Evolutionary conservation across 805 yeast genomes (phyloP).

Genomic region (Cyberlindnera saturnus): DNA sequence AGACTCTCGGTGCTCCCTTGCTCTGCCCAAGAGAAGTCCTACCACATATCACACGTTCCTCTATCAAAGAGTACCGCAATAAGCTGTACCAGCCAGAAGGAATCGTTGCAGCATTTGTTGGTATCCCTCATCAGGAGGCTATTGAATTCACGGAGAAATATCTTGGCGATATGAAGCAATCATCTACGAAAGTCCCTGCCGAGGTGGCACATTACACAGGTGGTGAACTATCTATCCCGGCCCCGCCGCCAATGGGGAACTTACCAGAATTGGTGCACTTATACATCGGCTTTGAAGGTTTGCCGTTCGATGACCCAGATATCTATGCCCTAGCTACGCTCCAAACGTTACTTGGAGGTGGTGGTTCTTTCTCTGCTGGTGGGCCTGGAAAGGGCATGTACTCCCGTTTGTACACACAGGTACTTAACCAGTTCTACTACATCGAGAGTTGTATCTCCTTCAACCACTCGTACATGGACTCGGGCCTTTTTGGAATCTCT

Average conservation of each 20-base stretch:
- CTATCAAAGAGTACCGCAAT: conserved; percentile 55
- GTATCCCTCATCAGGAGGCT: conserved; percentile 69
- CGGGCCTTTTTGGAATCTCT: conserved; percentile 87
- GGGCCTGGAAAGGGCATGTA: conserved; percentile 99
- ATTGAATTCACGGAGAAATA: conserved; percentile 53
- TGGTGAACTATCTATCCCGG: conserved; percentile 49
- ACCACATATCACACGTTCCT: conserved; percentile 43
- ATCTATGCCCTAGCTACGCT: conserved; percentile 85
- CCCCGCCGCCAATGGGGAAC: conserved; percentile 42
- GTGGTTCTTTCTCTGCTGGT: conserved; percentile 96
- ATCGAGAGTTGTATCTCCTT: conserved; percentile 85
- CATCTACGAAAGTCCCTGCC: conserved; percentile 23
- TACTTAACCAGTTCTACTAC: conserved; percentile 84
- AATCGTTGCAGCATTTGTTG: conserved; percentile 81
- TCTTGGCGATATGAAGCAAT: conserved; percentile 54
- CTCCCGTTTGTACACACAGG: conserved; percentile 85
- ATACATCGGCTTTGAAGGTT: conserved; percentile 83
- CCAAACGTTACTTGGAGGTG: conserved; percentile 91
- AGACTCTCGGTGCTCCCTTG: conserved; percentile 81
- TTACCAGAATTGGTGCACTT: conserved; percentile 71
- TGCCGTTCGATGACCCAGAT: conserved; percentile 77
- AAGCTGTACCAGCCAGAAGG: conserved; percentile 72
- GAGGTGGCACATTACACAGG: conserved; percentile 50
- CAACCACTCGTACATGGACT: conserved; percentile 84
- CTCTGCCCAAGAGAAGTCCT: conserved; percentile 72